Base-by-base conservation (phyloP, 305 asterid genomes). In the Rubia balearica region DNA sequence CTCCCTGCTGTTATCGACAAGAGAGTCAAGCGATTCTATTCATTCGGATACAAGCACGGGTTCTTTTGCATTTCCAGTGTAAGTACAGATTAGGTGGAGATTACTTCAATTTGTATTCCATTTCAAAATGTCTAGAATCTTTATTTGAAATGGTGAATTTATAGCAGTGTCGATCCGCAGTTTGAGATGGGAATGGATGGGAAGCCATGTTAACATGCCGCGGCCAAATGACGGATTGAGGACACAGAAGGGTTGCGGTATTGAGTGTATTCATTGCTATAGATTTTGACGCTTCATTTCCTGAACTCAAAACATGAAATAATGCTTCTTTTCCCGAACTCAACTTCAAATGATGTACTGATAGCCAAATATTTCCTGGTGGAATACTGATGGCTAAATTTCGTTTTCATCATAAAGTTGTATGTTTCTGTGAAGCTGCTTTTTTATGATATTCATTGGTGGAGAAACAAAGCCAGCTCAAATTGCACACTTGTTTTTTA, bases 141-240 rank as follows among this genome's bases (percentile, higher is more conserved):
- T 51, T 61, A 65, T n/a, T 71, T 51, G 45, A 55, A 21, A 40
- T 65, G 41, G 2, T 65, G 42, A 11, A 12, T 13, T 19, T 19
- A 17, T 22, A 21, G 48, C 59, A 53, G 59, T n/a, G 59, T 53
- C 24, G 59, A 53, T n/a, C 59, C 59, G 9, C 59, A 53, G 22
- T 53, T 53, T 53, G 59, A 53, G 59, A 53, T 53, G 77, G 79
- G 96, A 93, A 60, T 82, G 95, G 95, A 85, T 82, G 67, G 96
- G 95, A 22, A 93, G 98, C 84, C 98, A 96, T 19, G 96, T 84
- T 74, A 89, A 84, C 70, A 85, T 93, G 96, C 97, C 97, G 19
- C 86, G 74, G 74, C 76, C 88, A 19, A 82, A 82, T 45, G 72
- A 68, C n/a, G 76, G 69, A 27, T 65, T 41, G 59, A 53, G 7